These are phyloP conservation scores for Apiospora malaysiana DNA, from an alignment of 2,329 filamentous ascomycete species.

Conservation along the genomic window DNA sequence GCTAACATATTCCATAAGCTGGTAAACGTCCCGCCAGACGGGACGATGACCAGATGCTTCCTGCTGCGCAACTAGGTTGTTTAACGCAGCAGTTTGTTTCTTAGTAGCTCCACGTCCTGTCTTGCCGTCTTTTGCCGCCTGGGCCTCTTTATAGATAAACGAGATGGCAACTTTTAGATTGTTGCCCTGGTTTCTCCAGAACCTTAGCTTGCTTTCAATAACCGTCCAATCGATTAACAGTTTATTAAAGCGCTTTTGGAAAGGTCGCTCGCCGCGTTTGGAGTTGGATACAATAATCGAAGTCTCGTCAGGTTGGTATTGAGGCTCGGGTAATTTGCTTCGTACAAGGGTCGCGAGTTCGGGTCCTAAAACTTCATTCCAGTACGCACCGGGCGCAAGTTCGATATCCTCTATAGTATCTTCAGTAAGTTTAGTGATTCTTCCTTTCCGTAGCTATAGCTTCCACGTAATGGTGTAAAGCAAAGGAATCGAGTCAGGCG, in stretches of 20 bases:
- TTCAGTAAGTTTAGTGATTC: slow-evolving; percentile 20
- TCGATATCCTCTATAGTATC: slow-evolving; percentile 21
- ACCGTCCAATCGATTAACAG: slow-evolving; percentile 14
- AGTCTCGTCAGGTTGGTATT: slow-evolving; percentile 14
- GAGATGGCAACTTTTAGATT: slow-evolving; percentile 11
- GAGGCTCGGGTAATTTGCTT: slow-evolving; percentile 1
- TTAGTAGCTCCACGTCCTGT: slow-evolving; percentile 23
- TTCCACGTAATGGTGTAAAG: slow-evolving; percentile 20
- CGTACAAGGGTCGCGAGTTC: neutral
- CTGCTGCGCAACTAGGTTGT: slow-evolving; percentile 21
- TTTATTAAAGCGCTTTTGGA: slow-evolving; percentile 5
- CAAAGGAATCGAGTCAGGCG: slow-evolving; percentile 4
- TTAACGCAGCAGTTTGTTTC: slow-evolving; percentile 21
- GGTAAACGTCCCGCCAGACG: slow-evolving; percentile 23
- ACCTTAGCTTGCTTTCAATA: slow-evolving; percentile 14
- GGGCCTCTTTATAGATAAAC: slow-evolving; percentile 21
- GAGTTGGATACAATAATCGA: slow-evolving; percentile 7
- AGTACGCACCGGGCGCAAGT: slow-evolving; percentile 15
- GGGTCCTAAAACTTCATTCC: slow-evolving; percentile 13
- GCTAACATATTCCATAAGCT: slow-evolving; percentile 20
- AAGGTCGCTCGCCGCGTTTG: slow-evolving; percentile 17
- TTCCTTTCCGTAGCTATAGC: slow-evolving; percentile 17
- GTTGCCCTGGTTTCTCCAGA: neutral
- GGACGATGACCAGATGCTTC: slow-evolving; percentile 18
- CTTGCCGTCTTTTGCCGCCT: slow-evolving; percentile 18